Base-by-base conservation (phyloP, 106 monocot species). In the Dendrobium huoshanense region DNA sequence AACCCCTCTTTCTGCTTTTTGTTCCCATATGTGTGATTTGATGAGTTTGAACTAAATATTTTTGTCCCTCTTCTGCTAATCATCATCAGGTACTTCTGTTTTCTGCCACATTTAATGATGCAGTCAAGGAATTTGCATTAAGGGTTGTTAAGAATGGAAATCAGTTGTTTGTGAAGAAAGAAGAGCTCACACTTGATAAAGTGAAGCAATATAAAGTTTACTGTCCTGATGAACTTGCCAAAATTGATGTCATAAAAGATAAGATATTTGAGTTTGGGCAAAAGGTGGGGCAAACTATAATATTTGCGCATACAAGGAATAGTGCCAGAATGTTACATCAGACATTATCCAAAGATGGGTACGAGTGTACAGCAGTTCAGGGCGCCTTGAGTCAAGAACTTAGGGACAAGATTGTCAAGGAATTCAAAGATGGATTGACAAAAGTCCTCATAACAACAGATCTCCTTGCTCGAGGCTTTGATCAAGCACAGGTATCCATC, bases 381-480 rank as follows among this genome's bases (percentile, higher is more conserved):
- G 97, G 97, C 78, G 90, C 94, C 55, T 79, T 89, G 22, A 84
- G 80, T 58, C 94, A 92, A 82, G 87, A 89, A 56, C 91, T 92
- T 37, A 87, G 97, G 48, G 94, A 97, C 80, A 85, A 81, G 79
- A 91, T 97, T 78, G 88, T 97, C 59, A 90, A 88, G 54, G 97
- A 97, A 78, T 97, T 97, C 75, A 94, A 91, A 76, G 89, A 89
- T 78, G 97, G 97, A 67, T 82, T 88, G 16, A 97, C 94, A 7
- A 91, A 92, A 73, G 97, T 97, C 42, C 92, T 97, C 22, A 97
- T 97, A 77, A 92, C 92, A 17, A 97, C 94, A 42, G 94, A 94
- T 85, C 85, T 97, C 20, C 89, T 97, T 82, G 92, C 97, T 73
- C 89, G 94, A 79, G 97, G 94, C 77, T 97, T 97, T 81, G 97